Conservation (phyloP, 345 rosid species). For the Sonneratia caseolaris region DNA sequence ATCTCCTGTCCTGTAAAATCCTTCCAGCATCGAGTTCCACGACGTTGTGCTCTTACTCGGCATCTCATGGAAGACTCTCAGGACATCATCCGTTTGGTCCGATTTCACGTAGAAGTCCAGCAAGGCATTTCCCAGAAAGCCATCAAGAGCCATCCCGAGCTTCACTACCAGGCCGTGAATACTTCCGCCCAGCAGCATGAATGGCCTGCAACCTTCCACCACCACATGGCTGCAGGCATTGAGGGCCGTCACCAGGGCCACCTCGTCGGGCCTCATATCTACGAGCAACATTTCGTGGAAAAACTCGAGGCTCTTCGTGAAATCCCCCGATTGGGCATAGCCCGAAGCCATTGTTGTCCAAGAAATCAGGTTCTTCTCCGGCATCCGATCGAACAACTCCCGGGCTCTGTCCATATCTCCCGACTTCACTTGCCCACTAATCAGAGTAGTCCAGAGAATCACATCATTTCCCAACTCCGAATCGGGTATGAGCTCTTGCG, state of each 20-base stretch:
- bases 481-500: not conserved
- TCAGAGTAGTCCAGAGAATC: not conserved
- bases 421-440: not conserved
- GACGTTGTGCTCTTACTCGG: conserved; percentile 12
- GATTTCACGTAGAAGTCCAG: conserved; percentile 8
- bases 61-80: conserved; percentile 10
- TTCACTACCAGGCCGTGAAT: conserved; percentile 4
- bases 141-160: conserved; percentile 7
- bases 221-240: not conserved
- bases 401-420: not conserved
- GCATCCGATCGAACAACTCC: not conserved
- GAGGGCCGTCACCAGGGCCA: conserved; percentile 1
- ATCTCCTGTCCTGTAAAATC: conserved; percentile 14
- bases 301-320: not conserved
- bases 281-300: not conserved
- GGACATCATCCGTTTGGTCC: conserved; percentile 8
- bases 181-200: not conserved
- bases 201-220: not conserved
- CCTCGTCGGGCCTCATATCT: conserved; percentile 3
- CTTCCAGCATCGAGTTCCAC: conserved; percentile 22
- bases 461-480: not conserved
- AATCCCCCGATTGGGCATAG: not conserved
- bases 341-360: conserved; percentile 5
- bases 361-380: conserved; percentile 9
- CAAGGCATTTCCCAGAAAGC: conserved; percentile 18